Evolutionary conservation across 257 asterid genomes (phyloP), one percentile per base, ranked within the genome.

Genomic region (Solanum boliviense): DNA sequence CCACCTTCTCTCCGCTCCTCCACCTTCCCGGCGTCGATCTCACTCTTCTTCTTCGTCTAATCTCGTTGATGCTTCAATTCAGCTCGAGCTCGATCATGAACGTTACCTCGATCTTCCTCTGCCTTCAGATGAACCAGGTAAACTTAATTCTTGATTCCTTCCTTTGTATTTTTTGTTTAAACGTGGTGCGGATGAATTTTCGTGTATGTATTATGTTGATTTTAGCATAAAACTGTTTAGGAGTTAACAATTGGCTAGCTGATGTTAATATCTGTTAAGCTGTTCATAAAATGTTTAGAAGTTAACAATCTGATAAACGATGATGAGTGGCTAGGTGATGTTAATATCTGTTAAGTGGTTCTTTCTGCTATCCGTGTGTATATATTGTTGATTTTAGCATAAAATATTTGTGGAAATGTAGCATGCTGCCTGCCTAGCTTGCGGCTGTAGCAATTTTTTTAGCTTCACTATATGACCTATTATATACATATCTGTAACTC

Each of bases 1-100:
- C 35, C 99, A 96, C 93, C 98, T 96, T 87, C 98, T 97, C 89
- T 88, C 98, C 13, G 89, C 91, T 29, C 98, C 99, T 21, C 96
- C 95, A 12, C 99, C 98, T 15, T 90, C 95, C 31, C 96, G 98
- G 16, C 91, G 94, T 94, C 90, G 91, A 73, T 86, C 92, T 88
- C 21, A 89, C 34, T 89, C 83, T 88, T 48, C 94, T 86, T 84
- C 89, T 87, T 71, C 38, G 38, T 87, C 88, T 67, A 87, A 62
- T 10, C 25, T 34, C 15, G 89, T 87, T 15, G 94, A 93, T 36
- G 89, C 89, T 23, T 87, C 95, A 5, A 81, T 93, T 72, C 94
- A 93, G 83, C 44, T 91, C 81, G 92, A 92, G 65, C 95, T 97
- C 35, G 95, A 97, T 83, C 91, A 89, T 84, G 98, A 97, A 91